phyloP scores from a whole-genome alignment of 306 rosid species.

The Prunus mongolica region DNA sequence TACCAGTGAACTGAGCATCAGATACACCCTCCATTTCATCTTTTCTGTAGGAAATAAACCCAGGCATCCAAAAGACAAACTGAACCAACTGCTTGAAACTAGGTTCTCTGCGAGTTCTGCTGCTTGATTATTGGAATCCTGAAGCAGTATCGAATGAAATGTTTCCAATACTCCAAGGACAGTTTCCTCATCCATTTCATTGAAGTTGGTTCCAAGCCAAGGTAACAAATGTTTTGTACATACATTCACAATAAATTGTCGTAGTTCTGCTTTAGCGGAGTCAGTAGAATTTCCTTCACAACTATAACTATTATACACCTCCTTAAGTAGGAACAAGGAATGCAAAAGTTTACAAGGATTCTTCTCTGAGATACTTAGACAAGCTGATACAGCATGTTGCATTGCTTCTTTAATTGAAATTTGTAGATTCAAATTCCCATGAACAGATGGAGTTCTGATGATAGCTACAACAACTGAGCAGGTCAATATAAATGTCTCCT shows the following conservation, averaged over 20 bases:
- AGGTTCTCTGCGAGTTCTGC: constrained; percentile 49
- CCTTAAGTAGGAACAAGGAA: constrained; percentile 71
- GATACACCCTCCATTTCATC: constrained; percentile 72
- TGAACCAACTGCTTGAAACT: constrained; percentile 73
- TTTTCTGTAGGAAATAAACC: constrained; percentile 71
- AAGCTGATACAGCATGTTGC: constrained; percentile 55
- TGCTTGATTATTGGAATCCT: constrained; percentile 37
- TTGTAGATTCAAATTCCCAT: constrained; percentile 44
- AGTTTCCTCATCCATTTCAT: constrained; percentile 69
- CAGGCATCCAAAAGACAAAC: constrained; percentile 80
- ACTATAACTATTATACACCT: constrained; percentile 59
- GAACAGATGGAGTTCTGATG: constrained; percentile 58
- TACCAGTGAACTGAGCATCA: constrained; percentile 68
- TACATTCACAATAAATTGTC: constrained; percentile 40
- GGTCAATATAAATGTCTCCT: constrained; percentile 58
- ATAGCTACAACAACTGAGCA: constrained; percentile 68
- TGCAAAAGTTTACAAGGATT: constrained; percentile 54
- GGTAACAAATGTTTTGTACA: constrained; percentile 66
- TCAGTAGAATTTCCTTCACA: constrained; percentile 42
- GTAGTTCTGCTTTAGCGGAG: constrained; percentile 38
- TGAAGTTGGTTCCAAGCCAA: constrained; percentile 60
- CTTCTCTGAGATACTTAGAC: constrained; percentile 54
- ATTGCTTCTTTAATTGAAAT: constrained; percentile 51
- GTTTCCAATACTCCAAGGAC: constrained; percentile 71
- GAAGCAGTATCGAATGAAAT: constrained; percentile 67